These are phyloP conservation scores for Bipolaris cookei DNA, from an alignment of 2,329 filamentous ascomycete genomes.

Conservation along the genomic window DNA sequence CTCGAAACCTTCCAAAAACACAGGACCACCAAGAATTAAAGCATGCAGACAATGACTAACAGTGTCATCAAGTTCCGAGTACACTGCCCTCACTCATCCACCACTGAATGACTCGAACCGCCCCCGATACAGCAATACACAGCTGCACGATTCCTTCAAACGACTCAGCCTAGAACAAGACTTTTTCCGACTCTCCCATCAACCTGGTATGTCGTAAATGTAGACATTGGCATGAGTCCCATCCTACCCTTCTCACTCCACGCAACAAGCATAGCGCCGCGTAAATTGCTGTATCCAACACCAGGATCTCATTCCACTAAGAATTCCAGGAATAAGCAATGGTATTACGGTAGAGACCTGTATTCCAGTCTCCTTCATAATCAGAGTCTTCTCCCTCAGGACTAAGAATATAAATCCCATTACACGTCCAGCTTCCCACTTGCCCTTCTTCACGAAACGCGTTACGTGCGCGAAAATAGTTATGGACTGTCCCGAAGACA, in stretches of 20 bases:
- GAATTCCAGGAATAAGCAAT: conserved; percentile 10
- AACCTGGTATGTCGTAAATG: too few relatives aligned
- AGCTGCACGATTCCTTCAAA: not conserved
- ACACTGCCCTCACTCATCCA: not conserved
- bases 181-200: too few relatives aligned
- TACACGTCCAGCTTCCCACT: conserved; percentile 25
- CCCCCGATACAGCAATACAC: not conserved
- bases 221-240: too few relatives aligned
- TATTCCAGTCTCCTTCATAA: conserved; percentile 21
- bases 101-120: not conserved
- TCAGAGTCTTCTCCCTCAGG: conserved; percentile 27
- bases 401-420: conserved; percentile 32
- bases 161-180: too few relatives aligned
- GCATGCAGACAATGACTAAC: not conserved
- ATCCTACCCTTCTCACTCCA: too few relatives aligned
- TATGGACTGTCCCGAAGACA: conserved; percentile 13
- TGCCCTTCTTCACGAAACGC: conserved; percentile 24
- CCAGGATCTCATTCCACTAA: conserved; percentile 18
- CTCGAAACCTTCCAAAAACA: too few relatives aligned
- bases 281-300: too few relatives aligned
- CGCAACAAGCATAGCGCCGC: too few relatives aligned
- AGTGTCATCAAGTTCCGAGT: not conserved
- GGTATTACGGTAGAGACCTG: conserved; percentile 19
- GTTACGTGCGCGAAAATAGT: conserved; percentile 23
- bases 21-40: too few relatives aligned